Percentiles rank a stretch among this genome's conserved stretches.
Evolutionary conservation across 768 basidiomycete species (phyloP).

Genomic region (Termitomyces sp.): DNA sequence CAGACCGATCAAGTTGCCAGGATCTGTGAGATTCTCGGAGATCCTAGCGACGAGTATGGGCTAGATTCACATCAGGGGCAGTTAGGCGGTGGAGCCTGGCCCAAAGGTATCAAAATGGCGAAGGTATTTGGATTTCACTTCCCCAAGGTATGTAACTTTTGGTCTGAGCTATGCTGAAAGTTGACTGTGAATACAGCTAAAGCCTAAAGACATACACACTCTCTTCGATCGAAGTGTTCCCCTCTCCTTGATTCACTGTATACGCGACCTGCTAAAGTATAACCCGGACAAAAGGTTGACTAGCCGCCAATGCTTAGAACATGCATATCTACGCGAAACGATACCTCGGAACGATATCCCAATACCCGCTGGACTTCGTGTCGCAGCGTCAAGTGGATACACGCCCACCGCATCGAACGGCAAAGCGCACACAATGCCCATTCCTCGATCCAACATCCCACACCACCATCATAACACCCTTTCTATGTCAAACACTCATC

Average conservation of each 20-base stretch:
- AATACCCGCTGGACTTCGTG: conserved; percentile 46
- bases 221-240: conserved; percentile 81
- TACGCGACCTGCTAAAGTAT: conserved; percentile 86
- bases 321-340: conserved; percentile 85
- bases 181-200: conserved; percentile 35
- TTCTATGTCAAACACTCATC: conserved; percentile 9
- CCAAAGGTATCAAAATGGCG: conserved; percentile 81
- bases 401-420: conserved; percentile 29
- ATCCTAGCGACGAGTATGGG: conserved; percentile 83
- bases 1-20: conserved; percentile 89
- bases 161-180: conserved; percentile 4
- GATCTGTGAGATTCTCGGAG: conserved; percentile 91
- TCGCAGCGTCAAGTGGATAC: conserved; percentile 31
- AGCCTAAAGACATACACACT: conserved; percentile 59
- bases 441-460: conserved; percentile 27
- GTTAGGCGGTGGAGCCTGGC: conserved; percentile 88
- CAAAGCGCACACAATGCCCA: conserved; percentile 24
- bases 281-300: conserved; percentile 87
- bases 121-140: conserved; percentile 82
- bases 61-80: conserved; percentile 59
- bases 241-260: conserved; percentile 80
- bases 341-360: conserved; percentile 61
- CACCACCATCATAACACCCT: conserved; percentile 19
- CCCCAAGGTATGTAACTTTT: conserved; percentile 61
- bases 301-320: conserved; percentile 80